Evolutionary conservation across 352 stramenopile genomes (phyloP), one percentile per base, ranked within the genome.

Genomic region (Globisporangium paroecandrum): DNA sequence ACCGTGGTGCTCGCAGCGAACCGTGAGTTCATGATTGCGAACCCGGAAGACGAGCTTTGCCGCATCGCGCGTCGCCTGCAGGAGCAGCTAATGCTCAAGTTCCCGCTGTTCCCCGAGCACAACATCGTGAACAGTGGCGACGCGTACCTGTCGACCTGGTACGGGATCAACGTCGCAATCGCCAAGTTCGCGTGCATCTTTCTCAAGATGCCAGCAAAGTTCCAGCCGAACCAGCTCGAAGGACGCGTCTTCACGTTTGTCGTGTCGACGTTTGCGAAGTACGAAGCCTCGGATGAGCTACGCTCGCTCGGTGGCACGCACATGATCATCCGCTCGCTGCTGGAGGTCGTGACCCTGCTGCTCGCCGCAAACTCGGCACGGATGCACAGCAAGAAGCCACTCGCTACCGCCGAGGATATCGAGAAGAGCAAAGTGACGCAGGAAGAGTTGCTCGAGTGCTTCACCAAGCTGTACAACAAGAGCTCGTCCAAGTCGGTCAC

Each of bases 101-200:
- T 91, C 58, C 85, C 85, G 0, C 82, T 93, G 71, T 74, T 90
- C 64, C 85, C 74, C 4, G 77, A 66, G 61, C 72, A 77, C 34
- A 77, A 81, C 25, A 72, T 90, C 32, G 75, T 79, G 25, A 70
- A 73, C 24, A 70, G 64, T 49, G 76, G 77, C 22, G 81, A 90
- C 41, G 72, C 72, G 10, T 73, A 75, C 53, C 68, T 89, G 18
- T 89, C 80, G 2, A 82, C 76, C 8, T 93, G 84, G 87, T 85
- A 90, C 62, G 76, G 77, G 1, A 84, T 94, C 66, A 94, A 94
- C 70, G 75, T 87, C 4, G 70, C 84, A 1, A 74, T 94, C 2
- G 75, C 87, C 22, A 87, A 87, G 58, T 82, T 91, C 46, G 83
- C 81, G 5, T 93, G 84, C 49, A 73, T 84, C 41, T 82, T 83